A percentile compares a stretch with the other conserved stretches of the same genome.
These are phyloP conservation scores for Aspergillus baeticus DNA, from an alignment of 495 filamentous ascomycete species.

Conservation along the genomic window DNA sequence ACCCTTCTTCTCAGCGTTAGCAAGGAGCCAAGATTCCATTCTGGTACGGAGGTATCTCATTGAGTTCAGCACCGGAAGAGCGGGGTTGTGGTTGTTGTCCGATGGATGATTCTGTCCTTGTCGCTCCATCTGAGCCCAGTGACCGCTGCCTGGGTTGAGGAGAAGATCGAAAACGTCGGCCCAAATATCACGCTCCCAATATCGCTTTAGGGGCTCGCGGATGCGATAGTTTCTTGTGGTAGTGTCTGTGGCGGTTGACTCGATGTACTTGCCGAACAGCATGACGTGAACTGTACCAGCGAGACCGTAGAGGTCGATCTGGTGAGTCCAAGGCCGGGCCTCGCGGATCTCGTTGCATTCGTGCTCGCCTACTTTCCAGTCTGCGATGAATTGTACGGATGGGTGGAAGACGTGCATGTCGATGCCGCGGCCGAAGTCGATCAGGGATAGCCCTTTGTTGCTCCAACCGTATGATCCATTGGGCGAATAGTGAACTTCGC, in stretches of 20 bases:
- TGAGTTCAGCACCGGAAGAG: constrained; percentile 65
- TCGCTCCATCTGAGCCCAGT: constrained; percentile 50
- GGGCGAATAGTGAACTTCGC: constrained; percentile 58
- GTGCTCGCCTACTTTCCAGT: constrained; percentile 80
- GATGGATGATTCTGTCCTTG: constrained; percentile 55
- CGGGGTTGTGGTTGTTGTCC: constrained; percentile 18
- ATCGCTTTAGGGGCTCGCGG: constrained; percentile 77
- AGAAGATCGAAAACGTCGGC: constrained; percentile 77
- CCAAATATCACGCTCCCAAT: constrained; percentile 96
- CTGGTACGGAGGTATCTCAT: constrained; percentile 64
- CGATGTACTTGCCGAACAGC: constrained; percentile 92
- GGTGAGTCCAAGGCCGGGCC: constrained; percentile 89
- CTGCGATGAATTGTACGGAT: constrained; percentile 84
- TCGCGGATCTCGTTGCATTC: constrained; percentile 97
- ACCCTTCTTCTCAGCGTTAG: constrained; percentile 75
- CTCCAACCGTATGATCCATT: constrained; percentile 77
- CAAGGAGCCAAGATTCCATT: constrained; percentile 86
- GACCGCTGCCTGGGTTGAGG: constrained; percentile 67
- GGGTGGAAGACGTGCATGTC: constrained; percentile 83
- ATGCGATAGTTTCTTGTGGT: constrained; percentile 63
- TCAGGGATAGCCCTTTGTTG: constrained; percentile 75
- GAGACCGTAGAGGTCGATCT: constrained; percentile 91
- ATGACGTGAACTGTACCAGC: constrained; percentile 83
- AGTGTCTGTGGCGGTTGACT: constrained; percentile 61
- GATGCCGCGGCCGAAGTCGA: constrained; percentile 93